phyloP scores from a whole-genome alignment of 1,284 basidiomycete species.

The Moesziomyces parantarcticus region DNA sequence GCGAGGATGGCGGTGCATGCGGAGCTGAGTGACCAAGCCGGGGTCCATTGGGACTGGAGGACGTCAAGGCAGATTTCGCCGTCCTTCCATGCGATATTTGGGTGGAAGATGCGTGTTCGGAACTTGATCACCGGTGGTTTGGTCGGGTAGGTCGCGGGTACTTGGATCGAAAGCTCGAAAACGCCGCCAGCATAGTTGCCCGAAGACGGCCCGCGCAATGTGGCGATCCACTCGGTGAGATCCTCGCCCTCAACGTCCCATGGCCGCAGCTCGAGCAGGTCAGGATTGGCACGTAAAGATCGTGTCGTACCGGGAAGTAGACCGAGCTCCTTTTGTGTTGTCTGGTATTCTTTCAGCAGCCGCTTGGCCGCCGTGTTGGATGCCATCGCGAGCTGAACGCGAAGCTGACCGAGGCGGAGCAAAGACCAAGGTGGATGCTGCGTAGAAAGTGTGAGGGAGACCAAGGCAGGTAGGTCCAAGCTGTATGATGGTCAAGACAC shows the following conservation, averaged over 20 bases:
- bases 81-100: conserved; percentile 62
- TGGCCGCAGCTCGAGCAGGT: conserved; percentile 56
- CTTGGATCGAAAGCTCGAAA: conserved; percentile 52
- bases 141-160: conserved; percentile 60
- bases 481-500: too few species aligned
- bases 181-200: conserved; percentile 47
- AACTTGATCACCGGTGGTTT: conserved; percentile 64
- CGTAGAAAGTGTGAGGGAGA: background rate
- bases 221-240: conserved; percentile 61
- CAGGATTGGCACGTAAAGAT: conserved; percentile 31
- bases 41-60: conserved; percentile 64
- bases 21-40: conserved; percentile 65
- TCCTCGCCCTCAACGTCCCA: conserved; percentile 56
- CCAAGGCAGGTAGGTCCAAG: too few species aligned
- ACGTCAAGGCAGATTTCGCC: conserved; percentile 68
- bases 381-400: conserved; percentile 15
- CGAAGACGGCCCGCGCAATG: conserved; percentile 38
- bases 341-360: conserved; percentile 54
- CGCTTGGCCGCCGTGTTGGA: conserved; percentile 37
- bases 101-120: conserved; percentile 62
- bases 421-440: background rate
- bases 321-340: conserved; percentile 33
- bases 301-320: conserved; percentile 6
- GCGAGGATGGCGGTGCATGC: conserved; percentile 64
- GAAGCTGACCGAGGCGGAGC: background rate